Conservation (phyloP, 441 rosid species). For the Biscutella laevigata region DNA sequence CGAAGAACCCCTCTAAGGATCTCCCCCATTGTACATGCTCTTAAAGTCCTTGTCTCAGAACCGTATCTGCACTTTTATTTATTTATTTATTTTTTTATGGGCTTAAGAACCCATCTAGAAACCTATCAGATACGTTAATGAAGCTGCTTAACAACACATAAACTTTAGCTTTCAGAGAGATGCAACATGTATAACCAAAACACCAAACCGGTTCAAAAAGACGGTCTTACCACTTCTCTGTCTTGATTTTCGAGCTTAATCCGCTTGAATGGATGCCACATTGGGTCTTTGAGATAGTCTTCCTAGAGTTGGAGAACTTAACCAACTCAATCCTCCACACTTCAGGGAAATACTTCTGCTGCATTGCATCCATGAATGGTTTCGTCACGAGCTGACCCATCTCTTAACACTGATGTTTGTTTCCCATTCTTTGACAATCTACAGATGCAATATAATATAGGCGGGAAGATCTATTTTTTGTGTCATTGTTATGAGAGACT, state of each 20-base stretch:
- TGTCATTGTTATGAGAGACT: not conserved
- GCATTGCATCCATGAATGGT: constrained; percentile 74
- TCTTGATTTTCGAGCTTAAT: constrained; percentile 31
- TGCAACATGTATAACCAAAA: not conserved
- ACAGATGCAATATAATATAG: constrained; percentile 1
- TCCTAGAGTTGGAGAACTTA: constrained; percentile 78
- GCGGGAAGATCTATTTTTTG: not conserved
- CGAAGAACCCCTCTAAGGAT: too few relatives aligned
- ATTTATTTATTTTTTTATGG: too few relatives aligned
- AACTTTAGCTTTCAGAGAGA: too few relatives aligned
- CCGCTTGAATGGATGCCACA: constrained; percentile 78
- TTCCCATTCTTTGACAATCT: constrained; percentile 24
- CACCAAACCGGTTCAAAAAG: not conserved
- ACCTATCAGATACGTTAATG: too few relatives aligned
- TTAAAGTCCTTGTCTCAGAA: too few relatives aligned
- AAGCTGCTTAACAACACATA: too few relatives aligned
- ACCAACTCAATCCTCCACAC: constrained; percentile 64
- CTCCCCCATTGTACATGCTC: too few relatives aligned
- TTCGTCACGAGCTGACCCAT: constrained; percentile 82
- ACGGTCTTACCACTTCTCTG: constrained; percentile 36
- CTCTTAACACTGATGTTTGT: constrained; percentile 60
- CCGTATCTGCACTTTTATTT: too few relatives aligned
- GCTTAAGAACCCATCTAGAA: too few relatives aligned
- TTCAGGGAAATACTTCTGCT: constrained; percentile 52
- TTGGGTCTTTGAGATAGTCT: constrained; percentile 71